Percentiles rank a stretch among this genome's conserved stretches.
These are phyloP conservation scores for Metrosideros polymorpha DNA, from an alignment of 441 rosid genomes.

Conservation along the genomic window DNA sequence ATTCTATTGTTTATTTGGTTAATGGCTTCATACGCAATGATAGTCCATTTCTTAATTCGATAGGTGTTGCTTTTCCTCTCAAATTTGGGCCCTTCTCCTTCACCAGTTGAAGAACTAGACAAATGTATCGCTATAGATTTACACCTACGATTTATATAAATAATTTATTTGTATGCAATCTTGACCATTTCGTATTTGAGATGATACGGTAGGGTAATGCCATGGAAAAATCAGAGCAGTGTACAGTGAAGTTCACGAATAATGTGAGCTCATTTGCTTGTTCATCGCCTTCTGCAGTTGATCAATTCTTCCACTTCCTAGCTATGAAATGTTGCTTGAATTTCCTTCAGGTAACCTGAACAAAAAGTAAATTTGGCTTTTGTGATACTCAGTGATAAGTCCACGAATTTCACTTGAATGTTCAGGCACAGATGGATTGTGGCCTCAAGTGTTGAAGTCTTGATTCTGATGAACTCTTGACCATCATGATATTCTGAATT, in stretches of 20 bases:
- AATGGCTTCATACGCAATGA: background rate
- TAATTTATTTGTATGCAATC: background rate
- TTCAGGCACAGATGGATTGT: background rate
- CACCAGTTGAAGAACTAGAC: background rate
- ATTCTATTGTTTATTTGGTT: background rate
- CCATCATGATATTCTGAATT: background rate
- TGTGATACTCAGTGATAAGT: background rate
- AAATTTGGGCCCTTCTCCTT: background rate
- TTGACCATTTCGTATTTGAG: background rate
- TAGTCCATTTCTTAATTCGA: background rate
- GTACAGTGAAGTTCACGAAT: background rate
- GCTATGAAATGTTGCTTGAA: background rate
- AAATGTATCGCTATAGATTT: background rate
- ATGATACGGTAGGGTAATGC: background rate
- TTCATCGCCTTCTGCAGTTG: background rate
- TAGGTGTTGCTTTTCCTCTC: background rate
- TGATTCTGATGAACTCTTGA: background rate
- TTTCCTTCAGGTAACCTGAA: background rate
- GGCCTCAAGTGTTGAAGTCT: background rate
- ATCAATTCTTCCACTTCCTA: background rate
- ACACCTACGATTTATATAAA: background rate
- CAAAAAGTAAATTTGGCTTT: background rate
- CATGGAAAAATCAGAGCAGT: background rate
- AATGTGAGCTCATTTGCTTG: background rate
- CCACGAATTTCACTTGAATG: background rate